These are phyloP conservation scores for Botryotinia calthae DNA, from an alignment of 2,329 filamentous ascomycete genomes.

Conservation along the genomic window DNA sequence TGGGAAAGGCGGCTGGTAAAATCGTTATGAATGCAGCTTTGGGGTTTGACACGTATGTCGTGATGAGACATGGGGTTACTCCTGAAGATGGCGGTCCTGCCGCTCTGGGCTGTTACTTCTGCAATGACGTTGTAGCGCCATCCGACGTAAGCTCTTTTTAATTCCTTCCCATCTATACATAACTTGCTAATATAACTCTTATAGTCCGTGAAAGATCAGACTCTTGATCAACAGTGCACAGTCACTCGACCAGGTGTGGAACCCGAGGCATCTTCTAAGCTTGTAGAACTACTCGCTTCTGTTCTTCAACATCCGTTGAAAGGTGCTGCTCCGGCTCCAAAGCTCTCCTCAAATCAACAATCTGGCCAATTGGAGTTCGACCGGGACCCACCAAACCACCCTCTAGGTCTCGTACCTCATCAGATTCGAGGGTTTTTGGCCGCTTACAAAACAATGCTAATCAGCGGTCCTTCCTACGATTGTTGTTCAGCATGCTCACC, in stretches of 20 bases:
- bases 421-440: constrained; percentile 76
- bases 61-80: constrained; percentile 88
- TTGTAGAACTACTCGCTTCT: constrained; percentile 87
- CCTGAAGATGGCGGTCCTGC: constrained; percentile 54
- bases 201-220: constrained; percentile 89
- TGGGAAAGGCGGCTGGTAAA: constrained; percentile 90
- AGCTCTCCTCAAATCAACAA: constrained; percentile 36
- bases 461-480: constrained; percentile 73
- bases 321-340: constrained; percentile 59
- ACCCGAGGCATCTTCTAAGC: constrained; percentile 83
- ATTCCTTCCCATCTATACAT: not conserved
- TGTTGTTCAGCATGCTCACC: constrained; percentile 78
- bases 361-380: constrained; percentile 46
- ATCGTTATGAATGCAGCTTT: constrained; percentile 96
- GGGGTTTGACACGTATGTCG: constrained; percentile 94
- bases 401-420: constrained; percentile 71
- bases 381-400: constrained; percentile 56
- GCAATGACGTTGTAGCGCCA: constrained; percentile 94
- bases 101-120: constrained; percentile 93
- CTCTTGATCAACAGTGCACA: constrained; percentile 95
- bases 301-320: constrained; percentile 81
- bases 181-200: constrained; percentile 23
- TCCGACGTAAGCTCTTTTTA: constrained; percentile 68
- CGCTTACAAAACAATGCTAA: constrained; percentile 70
- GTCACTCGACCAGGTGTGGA: constrained; percentile 92